These are phyloP conservation scores for Aphanomyces astaci DNA, from an alignment of 352 stramenopile genomes.

Conservation along the genomic window DNA sequence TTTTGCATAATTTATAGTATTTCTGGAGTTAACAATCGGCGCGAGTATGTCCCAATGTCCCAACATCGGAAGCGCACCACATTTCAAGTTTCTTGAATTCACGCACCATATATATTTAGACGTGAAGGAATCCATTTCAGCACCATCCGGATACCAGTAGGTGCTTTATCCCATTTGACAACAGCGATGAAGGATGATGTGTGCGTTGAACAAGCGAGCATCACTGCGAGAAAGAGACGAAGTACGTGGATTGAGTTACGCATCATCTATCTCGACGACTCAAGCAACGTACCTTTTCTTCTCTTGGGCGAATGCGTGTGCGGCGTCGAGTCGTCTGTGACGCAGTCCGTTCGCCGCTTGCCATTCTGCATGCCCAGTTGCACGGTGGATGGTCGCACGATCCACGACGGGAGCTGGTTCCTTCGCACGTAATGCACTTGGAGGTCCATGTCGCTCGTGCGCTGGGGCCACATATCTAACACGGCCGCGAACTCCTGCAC, in stretches of 20 bases:
- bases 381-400: conserved; percentile 24
- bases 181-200: too few relatives aligned
- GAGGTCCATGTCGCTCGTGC: conserved; percentile 73
- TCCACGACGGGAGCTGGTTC: conserved; percentile 50
- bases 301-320: conserved; percentile 23
- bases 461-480: conserved; percentile 68
- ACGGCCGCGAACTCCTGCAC: conserved; percentile 72
- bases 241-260: background rate
- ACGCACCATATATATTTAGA: too few relatives aligned
- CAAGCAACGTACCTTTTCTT: conserved; percentile 14
- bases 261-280: background rate
- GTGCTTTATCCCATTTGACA: too few relatives aligned
- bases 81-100: too few relatives aligned
- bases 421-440: conserved; percentile 62
- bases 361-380: conserved; percentile 16
- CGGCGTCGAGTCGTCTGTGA: conserved; percentile 32
- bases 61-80: too few relatives aligned
- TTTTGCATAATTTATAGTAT: too few relatives aligned
- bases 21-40: too few relatives aligned
- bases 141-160: too few relatives aligned
- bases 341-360: conserved; percentile 25
- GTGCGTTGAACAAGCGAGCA: background rate
- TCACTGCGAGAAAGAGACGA: background rate
- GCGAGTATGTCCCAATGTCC: too few relatives aligned
- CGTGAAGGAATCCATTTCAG: too few relatives aligned